Evolutionary conservation across 73 alveolate species (phyloP).

Genomic region (Strombidium stylifer): DNA sequence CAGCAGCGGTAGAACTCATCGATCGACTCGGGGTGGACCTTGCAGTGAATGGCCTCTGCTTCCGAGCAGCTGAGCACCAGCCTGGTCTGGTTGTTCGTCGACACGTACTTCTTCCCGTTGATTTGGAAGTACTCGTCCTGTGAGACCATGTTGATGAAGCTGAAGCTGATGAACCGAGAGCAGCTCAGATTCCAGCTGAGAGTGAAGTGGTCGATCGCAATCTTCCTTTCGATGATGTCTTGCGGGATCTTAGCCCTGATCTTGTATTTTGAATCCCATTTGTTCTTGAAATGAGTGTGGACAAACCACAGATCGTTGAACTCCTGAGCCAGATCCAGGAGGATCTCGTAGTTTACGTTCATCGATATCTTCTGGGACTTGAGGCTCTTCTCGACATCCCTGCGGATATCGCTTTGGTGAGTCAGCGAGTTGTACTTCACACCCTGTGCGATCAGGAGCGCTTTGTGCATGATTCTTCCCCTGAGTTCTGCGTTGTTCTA

Average conservation of each 20-base stretch:
- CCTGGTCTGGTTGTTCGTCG: neutral
- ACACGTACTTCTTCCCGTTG: conserved; percentile 11
- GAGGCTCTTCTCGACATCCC: neutral
- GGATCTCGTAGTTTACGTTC: conserved; percentile 22
- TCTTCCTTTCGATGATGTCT: conserved; percentile 6
- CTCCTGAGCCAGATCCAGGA: conserved; percentile 16
- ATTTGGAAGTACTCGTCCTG: conserved; percentile 7
- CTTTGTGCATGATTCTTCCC: neutral
- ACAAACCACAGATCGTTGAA: conserved; percentile 10
- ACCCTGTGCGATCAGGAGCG: neutral
- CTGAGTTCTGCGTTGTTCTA: neutral
- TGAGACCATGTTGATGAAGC: conserved; percentile 15
- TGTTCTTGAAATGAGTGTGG: neutral
- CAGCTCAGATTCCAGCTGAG: conserved; percentile 30
- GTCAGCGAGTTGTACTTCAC: neutral
- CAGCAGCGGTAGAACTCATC: neutral
- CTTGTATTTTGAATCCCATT: conserved; percentile 22
- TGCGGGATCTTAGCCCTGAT: neutral
- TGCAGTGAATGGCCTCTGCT: no score
- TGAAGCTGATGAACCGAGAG: conserved; percentile 7
- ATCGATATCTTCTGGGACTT: conserved; percentile 3
- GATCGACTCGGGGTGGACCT: no score
- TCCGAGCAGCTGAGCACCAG: conserved; percentile 9
- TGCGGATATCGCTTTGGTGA: no score
- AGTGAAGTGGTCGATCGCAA: conserved; percentile 2